Conservation (phyloP, 1,284 basidiomycete species). For the Anthracocystis walkeri region DNA sequence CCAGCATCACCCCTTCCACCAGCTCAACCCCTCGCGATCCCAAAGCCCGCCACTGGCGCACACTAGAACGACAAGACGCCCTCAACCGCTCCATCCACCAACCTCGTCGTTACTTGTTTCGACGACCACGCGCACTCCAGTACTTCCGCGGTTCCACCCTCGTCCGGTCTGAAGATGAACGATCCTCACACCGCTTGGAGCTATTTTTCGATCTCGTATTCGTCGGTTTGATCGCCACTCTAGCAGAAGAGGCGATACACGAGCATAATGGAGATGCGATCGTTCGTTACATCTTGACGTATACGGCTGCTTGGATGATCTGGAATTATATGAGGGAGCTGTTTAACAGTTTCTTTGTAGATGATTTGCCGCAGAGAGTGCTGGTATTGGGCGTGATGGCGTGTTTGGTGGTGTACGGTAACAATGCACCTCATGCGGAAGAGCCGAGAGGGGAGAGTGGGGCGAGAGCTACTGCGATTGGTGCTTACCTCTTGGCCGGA, state of each 20-base stretch:
- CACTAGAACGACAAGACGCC: constrained; percentile 37
- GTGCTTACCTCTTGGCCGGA: constrained; percentile 54
- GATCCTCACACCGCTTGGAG: constrained; percentile 51
- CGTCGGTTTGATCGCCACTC: constrained; percentile 58
- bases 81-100: constrained; percentile 39
- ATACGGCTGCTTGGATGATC: constrained; percentile 55
- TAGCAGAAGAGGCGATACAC: constrained; percentile 56
- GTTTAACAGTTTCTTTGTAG: constrained; percentile 62
- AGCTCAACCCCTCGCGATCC: constrained; percentile 29
- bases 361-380: constrained; percentile 54
- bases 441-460: constrained; percentile 28
- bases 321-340: constrained; percentile 62
- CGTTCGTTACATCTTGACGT: constrained; percentile 59
- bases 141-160: constrained; percentile 58
- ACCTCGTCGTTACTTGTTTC: constrained; percentile 55
- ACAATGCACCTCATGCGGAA: constrained; percentile 56
- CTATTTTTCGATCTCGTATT: constrained; percentile 63
- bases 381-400: constrained; percentile 63
- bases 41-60: constrained; percentile 35
- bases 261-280: constrained; percentile 52
- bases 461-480: constrained; percentile 56
- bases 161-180: constrained; percentile 54
- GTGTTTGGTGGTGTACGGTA: constrained; percentile 57
- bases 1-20: constrained; percentile 18
- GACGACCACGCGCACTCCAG: constrained; percentile 58